A percentile compares a stretch with the other conserved stretches of the same genome.
These are phyloP conservation scores for Linanthus parryae DNA, from an alignment of 148 eudicot genomes.

Conservation along the genomic window DNA sequence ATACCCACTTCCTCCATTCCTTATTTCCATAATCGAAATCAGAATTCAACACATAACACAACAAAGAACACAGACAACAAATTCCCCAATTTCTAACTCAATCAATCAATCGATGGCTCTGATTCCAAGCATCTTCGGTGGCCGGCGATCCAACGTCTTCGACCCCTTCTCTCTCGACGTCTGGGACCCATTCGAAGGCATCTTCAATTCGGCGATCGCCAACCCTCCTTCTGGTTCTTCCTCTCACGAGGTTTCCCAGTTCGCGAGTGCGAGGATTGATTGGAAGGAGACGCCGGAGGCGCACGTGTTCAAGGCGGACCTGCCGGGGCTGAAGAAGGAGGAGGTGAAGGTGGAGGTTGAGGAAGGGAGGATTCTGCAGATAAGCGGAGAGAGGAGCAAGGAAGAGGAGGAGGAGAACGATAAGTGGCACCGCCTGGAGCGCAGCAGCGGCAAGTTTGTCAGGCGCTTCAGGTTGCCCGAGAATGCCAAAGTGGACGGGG, in stretches of 20 bases:
- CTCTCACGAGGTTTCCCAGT: constrained; percentile 31
- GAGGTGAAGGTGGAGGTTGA: constrained; percentile 63
- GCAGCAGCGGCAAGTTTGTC: constrained; percentile 57
- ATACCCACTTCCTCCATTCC: no score
- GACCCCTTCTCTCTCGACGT: constrained; percentile 34
- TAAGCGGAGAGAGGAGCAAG: constrained; percentile 53
- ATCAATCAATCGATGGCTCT: no score
- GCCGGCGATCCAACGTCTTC: constrained; percentile 24
- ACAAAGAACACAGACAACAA: no score
- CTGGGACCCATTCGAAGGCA: no score
- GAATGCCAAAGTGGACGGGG: constrained; percentile 44
- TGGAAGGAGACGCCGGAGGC: constrained; percentile 52
- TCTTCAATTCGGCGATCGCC: no score
- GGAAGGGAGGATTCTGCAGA: constrained; percentile 46
- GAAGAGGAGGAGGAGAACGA: constrained; percentile 47
- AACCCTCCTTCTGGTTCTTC: constrained; percentile 52
- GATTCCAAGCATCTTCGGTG: no score
- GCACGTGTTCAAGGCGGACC: constrained; percentile 47
- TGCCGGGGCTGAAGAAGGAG: constrained; percentile 55
- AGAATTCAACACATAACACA: no score
- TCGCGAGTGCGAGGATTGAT: constrained; percentile 54
- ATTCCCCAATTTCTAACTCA: no score
- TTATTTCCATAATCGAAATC: no score
- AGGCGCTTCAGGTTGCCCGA: constrained; percentile 58
- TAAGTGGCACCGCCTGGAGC: constrained; percentile 63